Base-by-base conservation (phyloP, 176 grass and related monocot genomes). In the Triticum urartu region DNA sequence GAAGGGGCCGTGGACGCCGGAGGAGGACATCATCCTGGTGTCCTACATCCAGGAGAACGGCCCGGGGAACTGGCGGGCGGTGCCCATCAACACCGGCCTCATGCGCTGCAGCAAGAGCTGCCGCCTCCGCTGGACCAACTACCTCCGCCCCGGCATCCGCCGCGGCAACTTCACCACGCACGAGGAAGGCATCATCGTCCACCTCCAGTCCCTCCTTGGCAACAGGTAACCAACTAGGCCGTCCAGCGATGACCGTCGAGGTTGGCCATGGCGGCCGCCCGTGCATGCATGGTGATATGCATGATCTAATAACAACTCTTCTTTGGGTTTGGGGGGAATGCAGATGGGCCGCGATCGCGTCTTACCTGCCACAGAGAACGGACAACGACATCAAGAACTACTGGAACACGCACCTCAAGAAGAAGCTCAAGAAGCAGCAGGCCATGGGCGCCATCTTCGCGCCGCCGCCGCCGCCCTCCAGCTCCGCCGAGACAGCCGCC, bases 331-430 rank as follows among this genome's bases (percentile, higher is more conserved):
- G 66, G 15, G 17, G 47, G 36, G 65, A 14, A 7, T 74, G 62
- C 26, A 95, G 93, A 80, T 96, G 94, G 94, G 92, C 94, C 1
- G 90, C 90, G 2, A 97, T 94, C 81, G 94, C 94, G 15, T 94
- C 94, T 22, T 94, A 97, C 88, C 92, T 97, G 34, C 94, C 94
- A 1, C 90, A 91, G 59, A 90, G 94, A 60, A 97, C 94, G 20
- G 94, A 97, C 82, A 97, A 97, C 79, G 94, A 97, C 80, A 97
- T 97, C 87, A 97, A 97, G 88, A 97, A 97, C 81, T 97, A 92
- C 88, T 97, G 94, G 94, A 97, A 97, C 86, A 97, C 92, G 17
- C 92, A 94, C 77, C 91, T 97, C 73, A 97, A 97, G 94, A 97
- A 97, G 79, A 94, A 94, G 86, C 86, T 97, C 77, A 88, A 78